These are phyloP conservation scores for Pichia paraexigua DNA, from an alignment of 805 yeast genomes.

Conservation along the genomic window DNA sequence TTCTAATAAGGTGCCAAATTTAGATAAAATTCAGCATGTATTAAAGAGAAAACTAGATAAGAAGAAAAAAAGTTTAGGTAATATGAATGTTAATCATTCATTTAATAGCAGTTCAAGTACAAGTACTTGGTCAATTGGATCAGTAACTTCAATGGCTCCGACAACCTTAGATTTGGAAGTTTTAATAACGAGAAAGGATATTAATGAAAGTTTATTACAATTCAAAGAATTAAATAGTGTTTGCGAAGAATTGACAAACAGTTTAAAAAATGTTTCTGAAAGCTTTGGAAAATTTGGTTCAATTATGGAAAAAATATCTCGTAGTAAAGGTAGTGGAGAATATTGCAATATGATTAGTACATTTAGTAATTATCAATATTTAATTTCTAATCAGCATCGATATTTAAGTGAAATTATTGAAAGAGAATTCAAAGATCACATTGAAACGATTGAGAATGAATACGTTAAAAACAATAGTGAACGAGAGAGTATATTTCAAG, in stretches of 20 bases:
- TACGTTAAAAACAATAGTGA: slow-evolving; percentile 37
- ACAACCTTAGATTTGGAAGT: slow-evolving; percentile 54
- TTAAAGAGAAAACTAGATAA: slow-evolving; percentile 1
- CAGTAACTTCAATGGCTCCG: slow-evolving; percentile 37
- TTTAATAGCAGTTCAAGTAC: not conserved
- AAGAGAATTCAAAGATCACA: slow-evolving; percentile 49
- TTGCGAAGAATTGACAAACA: slow-evolving; percentile 63
- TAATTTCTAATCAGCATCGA: slow-evolving; percentile 71
- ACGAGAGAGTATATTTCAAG: slow-evolving; percentile 48
- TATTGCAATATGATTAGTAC: slow-evolving; percentile 57
- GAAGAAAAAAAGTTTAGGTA: not conserved
- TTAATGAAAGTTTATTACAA: slow-evolving; percentile 39
- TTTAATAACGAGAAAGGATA: slow-evolving; percentile 53
- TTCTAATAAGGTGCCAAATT: not conserved
- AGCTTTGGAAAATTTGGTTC: slow-evolving; percentile 6
- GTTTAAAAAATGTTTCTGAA: slow-evolving; percentile 49
- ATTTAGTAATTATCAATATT: slow-evolving; percentile 70
- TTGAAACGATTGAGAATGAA: slow-evolving; percentile 35
- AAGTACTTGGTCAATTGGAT: not conserved
- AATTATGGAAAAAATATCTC: slow-evolving; percentile 22
- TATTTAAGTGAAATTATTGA: slow-evolving; percentile 52
- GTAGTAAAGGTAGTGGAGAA: slow-evolving; percentile 52
- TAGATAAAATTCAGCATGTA: not conserved
- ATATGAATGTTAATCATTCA: not conserved
- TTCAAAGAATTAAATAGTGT: slow-evolving; percentile 46